Conservation (phyloP, 2,329 filamentous ascomycete genomes). For the Ophiostoma piceae region DNA sequence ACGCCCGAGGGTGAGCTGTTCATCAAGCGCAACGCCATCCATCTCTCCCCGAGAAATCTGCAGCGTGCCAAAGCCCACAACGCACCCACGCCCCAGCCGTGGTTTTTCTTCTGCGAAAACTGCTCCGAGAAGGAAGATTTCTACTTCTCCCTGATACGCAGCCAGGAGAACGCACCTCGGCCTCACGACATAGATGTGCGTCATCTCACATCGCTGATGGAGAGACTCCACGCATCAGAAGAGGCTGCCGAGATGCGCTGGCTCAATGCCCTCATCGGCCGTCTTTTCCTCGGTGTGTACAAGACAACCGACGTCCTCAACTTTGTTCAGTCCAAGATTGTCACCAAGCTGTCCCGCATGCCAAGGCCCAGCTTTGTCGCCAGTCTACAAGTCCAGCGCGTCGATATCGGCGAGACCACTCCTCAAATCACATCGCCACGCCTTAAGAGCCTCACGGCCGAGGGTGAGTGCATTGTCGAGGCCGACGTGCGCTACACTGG, state of each 20-base stretch:
- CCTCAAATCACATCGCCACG: conserved; percentile 85
- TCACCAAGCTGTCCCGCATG: conserved; percentile 91
- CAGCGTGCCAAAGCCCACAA: conserved; percentile 46
- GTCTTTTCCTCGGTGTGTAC: conserved; percentile 82
- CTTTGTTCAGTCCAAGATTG: conserved; percentile 76
- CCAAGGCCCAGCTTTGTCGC: conserved; percentile 89
- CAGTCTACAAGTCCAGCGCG: conserved; percentile 72
- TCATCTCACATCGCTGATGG: conserved; percentile 83
- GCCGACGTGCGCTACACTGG: conserved; percentile 84
- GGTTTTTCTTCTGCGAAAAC: conserved; percentile 91
- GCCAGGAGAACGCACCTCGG: conserved; percentile 67
- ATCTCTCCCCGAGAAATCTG: conserved; percentile 62
- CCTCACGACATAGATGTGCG: conserved; percentile 75
- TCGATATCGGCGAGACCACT: conserved; percentile 80
- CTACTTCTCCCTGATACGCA: conserved; percentile 85
- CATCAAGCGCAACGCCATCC: conserved; percentile 89
- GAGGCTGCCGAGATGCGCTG: conserved; percentile 87
- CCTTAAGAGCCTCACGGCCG: conserved; percentile 81
- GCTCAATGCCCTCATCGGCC: conserved; percentile 86
- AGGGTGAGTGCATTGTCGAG: conserved; percentile 83
- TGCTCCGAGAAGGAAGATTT: conserved; percentile 97
- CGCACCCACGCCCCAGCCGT: conserved; percentile 64
- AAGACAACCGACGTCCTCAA: conserved; percentile 76
- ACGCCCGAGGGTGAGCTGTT: conserved; percentile 91
- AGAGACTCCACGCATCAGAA: conserved; percentile 84